A percentile compares a stretch with the other conserved stretches of the same genome.
These are phyloP conservation scores for Sicyos baderoa DNA, from an alignment of 306 rosid species.

Conservation along the genomic window DNA sequence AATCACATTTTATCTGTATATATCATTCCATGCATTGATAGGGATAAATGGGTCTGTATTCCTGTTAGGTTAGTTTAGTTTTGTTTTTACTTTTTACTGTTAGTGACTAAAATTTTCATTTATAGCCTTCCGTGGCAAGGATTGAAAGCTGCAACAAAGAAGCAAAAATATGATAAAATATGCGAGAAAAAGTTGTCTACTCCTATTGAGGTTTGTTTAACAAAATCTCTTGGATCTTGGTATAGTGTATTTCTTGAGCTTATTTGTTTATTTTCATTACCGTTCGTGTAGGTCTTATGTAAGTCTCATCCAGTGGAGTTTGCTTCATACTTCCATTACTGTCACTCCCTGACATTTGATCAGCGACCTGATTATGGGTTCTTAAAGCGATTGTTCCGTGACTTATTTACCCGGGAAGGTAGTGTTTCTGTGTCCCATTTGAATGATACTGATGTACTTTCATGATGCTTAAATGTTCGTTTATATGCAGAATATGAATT, in stretches of 20 bases:
- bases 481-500: conserved; percentile 60
- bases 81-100: not conserved
- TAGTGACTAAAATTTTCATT: conserved; percentile 21
- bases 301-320: conserved; percentile 91
- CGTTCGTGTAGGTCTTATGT: conserved; percentile 59
- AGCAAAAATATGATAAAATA: conserved; percentile 94
- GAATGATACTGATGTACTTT: not conserved
- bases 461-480: conserved; percentile 19
- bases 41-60: not conserved
- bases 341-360: conserved; percentile 84
- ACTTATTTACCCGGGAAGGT: conserved; percentile 87
- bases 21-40: not conserved
- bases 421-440: conserved; percentile 14
- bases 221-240: conserved; percentile 10
- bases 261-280: not conserved
- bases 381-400: conserved; percentile 84
- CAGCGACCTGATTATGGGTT: conserved; percentile 98
- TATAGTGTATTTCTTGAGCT: conserved; percentile 18
- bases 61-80: not conserved
- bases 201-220: conserved; percentile 74
- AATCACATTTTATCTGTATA: not conserved
- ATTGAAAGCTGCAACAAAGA: conserved; percentile 94
- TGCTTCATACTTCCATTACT: conserved; percentile 92
- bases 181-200: conserved; percentile 93
- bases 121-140: conserved; percentile 99